Percentiles rank a stretch among this genome's conserved stretches.
phyloP scores from a whole-genome alignment of 768 basidiomycete species.

The Tylopilus vinaceipallidus region DNA sequence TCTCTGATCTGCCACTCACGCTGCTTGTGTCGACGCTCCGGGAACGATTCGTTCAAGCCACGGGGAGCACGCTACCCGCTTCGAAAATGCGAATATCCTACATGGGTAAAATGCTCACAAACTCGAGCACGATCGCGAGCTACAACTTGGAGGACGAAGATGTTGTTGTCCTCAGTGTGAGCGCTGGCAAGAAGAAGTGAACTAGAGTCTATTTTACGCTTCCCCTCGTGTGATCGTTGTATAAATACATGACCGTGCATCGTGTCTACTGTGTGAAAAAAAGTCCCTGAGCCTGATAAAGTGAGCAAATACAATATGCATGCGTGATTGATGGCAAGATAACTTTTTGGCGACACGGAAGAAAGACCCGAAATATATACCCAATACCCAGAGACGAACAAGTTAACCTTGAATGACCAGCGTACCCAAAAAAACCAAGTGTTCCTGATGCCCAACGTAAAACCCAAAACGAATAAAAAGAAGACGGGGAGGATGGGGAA shows the following conservation, averaged over 20 bases:
- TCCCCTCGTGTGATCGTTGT: slow-evolving; percentile 9
- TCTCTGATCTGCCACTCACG: slow-evolving; percentile 82
- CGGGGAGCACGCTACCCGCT: slow-evolving; percentile 77
- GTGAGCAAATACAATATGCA: slow-evolving; percentile 18
- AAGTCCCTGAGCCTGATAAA: slow-evolving; percentile 14
- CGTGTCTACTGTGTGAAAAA: slow-evolving; percentile 8
- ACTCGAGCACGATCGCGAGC: slow-evolving; percentile 77
- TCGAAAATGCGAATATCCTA: slow-evolving; percentile 80
- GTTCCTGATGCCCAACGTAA: slow-evolving; percentile 14
- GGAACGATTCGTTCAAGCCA: slow-evolving; percentile 79
- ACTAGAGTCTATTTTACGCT: slow-evolving; percentile 2
- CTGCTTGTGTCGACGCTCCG: slow-evolving; percentile 85
- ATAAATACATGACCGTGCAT: slow-evolving; percentile 12
- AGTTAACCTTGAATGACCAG: background rate
- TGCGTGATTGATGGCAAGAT: background rate
- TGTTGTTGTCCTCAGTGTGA: slow-evolving; percentile 69
- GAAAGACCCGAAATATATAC: slow-evolving; percentile 7
- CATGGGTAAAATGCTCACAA: slow-evolving; percentile 82
- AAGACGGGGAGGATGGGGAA: slow-evolving; percentile 1
- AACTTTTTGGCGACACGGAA: background rate
- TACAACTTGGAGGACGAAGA: slow-evolving; percentile 95
- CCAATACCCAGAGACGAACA: slow-evolving; percentile 3
- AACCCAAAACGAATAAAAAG: slow-evolving; percentile 18
- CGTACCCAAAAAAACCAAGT: slow-evolving; percentile 4
- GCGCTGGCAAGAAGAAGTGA: slow-evolving; percentile 73